phyloP scores from a whole-genome alignment of 768 basidiomycete genomes.

The Pisolithus marmoratus region DNA sequence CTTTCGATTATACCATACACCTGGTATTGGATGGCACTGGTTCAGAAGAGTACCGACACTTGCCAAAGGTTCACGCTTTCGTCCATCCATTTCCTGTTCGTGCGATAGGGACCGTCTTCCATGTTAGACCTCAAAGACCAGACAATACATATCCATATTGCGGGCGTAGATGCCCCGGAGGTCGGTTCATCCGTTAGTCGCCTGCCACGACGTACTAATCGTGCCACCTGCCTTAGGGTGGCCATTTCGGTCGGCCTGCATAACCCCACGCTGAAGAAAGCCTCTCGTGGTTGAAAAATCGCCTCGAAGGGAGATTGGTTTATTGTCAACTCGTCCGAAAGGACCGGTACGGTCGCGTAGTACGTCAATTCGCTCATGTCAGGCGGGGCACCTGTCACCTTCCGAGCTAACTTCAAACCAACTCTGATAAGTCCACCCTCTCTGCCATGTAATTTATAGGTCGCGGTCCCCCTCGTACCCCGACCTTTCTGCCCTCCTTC shows the following conservation, averaged over 20 bases:
- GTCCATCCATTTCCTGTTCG: neutral
- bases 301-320: slow-evolving; percentile 52
- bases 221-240: slow-evolving; percentile 37
- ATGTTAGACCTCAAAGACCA: slow-evolving; percentile 63
- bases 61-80: slow-evolving; percentile 42
- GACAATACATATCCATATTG: slow-evolving; percentile 84
- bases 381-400: too few relatives aligned
- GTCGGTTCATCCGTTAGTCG: slow-evolving; percentile 34
- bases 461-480: slow-evolving; percentile 54
- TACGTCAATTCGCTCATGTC: slow-evolving; percentile 35
- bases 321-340: slow-evolving; percentile 67
- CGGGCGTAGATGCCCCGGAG: slow-evolving; percentile 92
- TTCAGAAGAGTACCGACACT: slow-evolving; percentile 56
- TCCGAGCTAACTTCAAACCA: too few relatives aligned
- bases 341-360: slow-evolving; percentile 84
- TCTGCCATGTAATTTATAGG: slow-evolving; percentile 35
- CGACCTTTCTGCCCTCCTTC: slow-evolving; percentile 43
- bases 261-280: slow-evolving; percentile 76
- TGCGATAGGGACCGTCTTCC: neutral
- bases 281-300: slow-evolving; percentile 59
- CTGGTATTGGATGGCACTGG: slow-evolving; percentile 66
- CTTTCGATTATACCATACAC: slow-evolving; percentile 81
- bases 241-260: slow-evolving; percentile 77
- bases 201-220: neutral
- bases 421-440: neutral